Evolutionary conservation across 495 filamentous ascomycete species (phyloP).

Genomic region (Podospora pseudopauciseta): DNA sequence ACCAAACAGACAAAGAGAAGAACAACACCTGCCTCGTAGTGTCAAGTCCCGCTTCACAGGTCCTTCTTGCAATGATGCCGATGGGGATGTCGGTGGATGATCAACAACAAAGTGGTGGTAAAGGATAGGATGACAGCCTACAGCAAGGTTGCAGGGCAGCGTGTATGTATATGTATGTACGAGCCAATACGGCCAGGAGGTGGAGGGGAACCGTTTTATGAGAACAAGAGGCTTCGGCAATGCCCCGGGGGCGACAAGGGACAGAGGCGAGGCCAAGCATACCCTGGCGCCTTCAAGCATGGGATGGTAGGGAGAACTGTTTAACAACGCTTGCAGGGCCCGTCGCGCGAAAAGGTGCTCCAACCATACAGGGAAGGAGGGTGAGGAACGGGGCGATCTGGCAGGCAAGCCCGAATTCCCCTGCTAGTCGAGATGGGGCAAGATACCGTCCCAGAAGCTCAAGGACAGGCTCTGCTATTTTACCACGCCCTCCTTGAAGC

Average conservation of each 20-base stretch:
- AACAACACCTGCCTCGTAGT: not conserved
- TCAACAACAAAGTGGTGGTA: conserved; percentile 23
- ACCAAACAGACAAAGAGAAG: not conserved
- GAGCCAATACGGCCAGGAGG: conserved; percentile 41
- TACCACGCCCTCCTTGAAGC: conserved; percentile 1
- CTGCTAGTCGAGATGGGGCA: conserved; percentile 35
- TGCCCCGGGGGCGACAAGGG: conserved; percentile 43
- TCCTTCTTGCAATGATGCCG: not conserved
- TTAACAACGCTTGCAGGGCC: conserved; percentile 43
- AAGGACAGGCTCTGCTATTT: conserved; percentile 3
- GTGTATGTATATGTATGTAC: conserved; percentile 47
- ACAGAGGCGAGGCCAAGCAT: conserved; percentile 38
- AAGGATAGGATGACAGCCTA: conserved; percentile 40
- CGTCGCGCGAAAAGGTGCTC: conserved; percentile 39
- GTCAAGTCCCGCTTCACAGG: not conserved
- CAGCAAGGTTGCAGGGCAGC: conserved; percentile 41
- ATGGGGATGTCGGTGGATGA: conserved; percentile 4
- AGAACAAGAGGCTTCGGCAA: conserved; percentile 42
- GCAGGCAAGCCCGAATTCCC: conserved; percentile 30
- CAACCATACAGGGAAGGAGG: conserved; percentile 55
- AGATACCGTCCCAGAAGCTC: conserved; percentile 15
- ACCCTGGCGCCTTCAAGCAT: conserved; percentile 41
- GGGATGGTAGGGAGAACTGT: conserved; percentile 37
- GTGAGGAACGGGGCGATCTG: conserved; percentile 47
- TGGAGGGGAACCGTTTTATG: conserved; percentile 49